A percentile compares a stretch with the other conserved stretches of the same genome.
These are phyloP conservation scores for Linanthus parryae DNA, from an alignment of 148 eudicot genomes.

Conservation along the genomic window DNA sequence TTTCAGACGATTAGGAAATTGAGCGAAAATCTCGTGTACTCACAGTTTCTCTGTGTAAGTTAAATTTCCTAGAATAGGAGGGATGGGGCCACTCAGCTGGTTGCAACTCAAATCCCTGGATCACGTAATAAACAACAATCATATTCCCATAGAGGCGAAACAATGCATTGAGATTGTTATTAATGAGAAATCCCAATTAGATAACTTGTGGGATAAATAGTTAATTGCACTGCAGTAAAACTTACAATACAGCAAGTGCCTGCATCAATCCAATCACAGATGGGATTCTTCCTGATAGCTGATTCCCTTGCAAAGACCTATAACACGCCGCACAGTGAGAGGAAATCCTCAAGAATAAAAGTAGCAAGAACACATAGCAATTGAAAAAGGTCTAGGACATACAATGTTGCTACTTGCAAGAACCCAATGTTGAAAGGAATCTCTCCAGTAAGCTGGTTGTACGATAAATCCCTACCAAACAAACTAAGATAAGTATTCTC, in stretches of 20 bases:
- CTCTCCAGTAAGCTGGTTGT: slow-evolving; percentile 80
- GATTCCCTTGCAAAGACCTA: slow-evolving; percentile 92
- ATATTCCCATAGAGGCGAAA: no score
- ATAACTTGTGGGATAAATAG: no score
- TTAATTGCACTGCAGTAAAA: no score
- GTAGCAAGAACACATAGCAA: no score
- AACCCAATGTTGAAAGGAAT: slow-evolving; percentile 96
- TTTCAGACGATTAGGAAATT: background rate
- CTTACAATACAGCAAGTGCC: slow-evolving; percentile 98
- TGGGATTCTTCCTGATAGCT: slow-evolving; percentile 76
- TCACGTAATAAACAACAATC: slow-evolving; percentile 1
- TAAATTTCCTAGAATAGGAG: slow-evolving; percentile 87
- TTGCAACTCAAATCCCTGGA: slow-evolving; percentile 87
- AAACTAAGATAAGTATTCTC: background rate
- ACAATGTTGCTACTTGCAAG: slow-evolving; percentile 98
- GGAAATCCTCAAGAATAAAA: background rate
- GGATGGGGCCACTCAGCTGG: slow-evolving; percentile 77
- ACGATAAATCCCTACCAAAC: slow-evolving; percentile 75
- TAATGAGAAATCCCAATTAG: no score
- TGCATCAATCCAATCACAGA: slow-evolving; percentile 97
- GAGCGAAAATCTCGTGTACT: slow-evolving; percentile 19
- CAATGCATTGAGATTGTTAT: no score
- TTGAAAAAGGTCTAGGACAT: slow-evolving; percentile 18
- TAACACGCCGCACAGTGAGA: background rate
- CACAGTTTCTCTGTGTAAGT: slow-evolving; percentile 92